These are phyloP conservation scores for Claviceps sp. DNA, from an alignment of 2,329 filamentous ascomycete species.

Conservation along the genomic window DNA sequence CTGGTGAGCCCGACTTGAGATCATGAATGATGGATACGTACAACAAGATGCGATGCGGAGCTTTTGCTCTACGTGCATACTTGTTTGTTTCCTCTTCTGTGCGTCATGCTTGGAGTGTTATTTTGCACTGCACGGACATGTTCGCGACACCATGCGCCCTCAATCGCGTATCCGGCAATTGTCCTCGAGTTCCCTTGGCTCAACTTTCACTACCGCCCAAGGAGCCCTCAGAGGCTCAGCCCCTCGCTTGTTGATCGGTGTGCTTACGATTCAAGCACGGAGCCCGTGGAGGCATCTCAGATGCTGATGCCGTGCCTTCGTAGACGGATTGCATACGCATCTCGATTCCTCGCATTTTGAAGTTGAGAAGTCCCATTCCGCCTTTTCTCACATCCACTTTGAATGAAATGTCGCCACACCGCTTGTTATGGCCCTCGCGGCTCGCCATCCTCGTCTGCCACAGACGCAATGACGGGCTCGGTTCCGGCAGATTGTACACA, in stretches of 20 bases:
- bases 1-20: background rate
- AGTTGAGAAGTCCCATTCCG: slow-evolving; percentile 51
- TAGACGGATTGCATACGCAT: background rate
- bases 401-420: slow-evolving; percentile 59
- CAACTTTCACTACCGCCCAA: background rate
- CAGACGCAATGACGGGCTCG: slow-evolving; percentile 67
- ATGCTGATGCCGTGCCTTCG: no score
- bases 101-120: background rate
- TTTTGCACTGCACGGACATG: background rate
- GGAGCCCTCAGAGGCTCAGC: background rate
- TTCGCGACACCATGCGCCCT: slow-evolving; percentile 1
- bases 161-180: background rate
- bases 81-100: background rate
- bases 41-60: background rate
- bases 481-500: slow-evolving; percentile 69
- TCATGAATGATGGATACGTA: background rate
- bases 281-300: no score
- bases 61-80: background rate
- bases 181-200: background rate
- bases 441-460: slow-evolving; percentile 48
- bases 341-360: slow-evolving; percentile 32
- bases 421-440: slow-evolving; percentile 38
- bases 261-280: no score
- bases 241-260: no score
- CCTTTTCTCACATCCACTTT: slow-evolving; percentile 61